These are phyloP conservation scores for Lanzia echinophila DNA, from an alignment of 2,329 filamentous ascomycete species.

Conservation along the genomic window DNA sequence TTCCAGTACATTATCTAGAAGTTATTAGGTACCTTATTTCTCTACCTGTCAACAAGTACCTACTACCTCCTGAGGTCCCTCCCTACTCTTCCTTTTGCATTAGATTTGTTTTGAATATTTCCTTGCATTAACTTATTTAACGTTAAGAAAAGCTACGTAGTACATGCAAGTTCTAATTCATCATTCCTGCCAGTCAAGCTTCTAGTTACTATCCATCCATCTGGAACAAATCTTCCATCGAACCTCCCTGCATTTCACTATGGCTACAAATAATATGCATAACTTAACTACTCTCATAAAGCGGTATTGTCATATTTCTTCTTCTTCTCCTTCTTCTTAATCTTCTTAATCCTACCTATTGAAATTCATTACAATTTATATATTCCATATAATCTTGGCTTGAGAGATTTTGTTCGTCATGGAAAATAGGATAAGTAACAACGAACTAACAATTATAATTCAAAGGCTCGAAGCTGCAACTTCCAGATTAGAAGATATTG, in stretches of 20 bases:
- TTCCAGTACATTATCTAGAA: too few species aligned
- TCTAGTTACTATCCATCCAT: not conserved
- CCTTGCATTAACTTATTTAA: not conserved
- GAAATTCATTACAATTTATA: not conserved
- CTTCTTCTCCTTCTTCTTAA: slow-evolving; percentile 11
- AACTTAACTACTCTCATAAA: slow-evolving; percentile 97
- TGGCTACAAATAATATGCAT: slow-evolving; percentile 83
- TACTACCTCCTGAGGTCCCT: too few species aligned
- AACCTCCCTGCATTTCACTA: slow-evolving; percentile 32
- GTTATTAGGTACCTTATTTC: too few species aligned
- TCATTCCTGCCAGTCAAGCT: not conserved
- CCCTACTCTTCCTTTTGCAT: too few species aligned
- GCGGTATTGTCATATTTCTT: slow-evolving; percentile 55
- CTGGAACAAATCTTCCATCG: not conserved
- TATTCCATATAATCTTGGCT: not conserved
- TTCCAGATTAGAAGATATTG: slow-evolving; percentile 92
- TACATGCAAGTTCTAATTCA: not conserved
- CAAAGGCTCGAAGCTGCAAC: slow-evolving; percentile 92
- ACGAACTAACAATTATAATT: slow-evolving; percentile 30
- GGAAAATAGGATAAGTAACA: slow-evolving; percentile 19
- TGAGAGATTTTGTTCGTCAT: slow-evolving; percentile 13
- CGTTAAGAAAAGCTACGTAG: too few species aligned
- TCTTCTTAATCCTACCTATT: not conserved
- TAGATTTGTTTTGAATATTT: not conserved
- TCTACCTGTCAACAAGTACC: too few species aligned